Evolutionary conservation across 352 stramenopile species (phyloP).

Genomic region (Pythium phragmitis): DNA sequence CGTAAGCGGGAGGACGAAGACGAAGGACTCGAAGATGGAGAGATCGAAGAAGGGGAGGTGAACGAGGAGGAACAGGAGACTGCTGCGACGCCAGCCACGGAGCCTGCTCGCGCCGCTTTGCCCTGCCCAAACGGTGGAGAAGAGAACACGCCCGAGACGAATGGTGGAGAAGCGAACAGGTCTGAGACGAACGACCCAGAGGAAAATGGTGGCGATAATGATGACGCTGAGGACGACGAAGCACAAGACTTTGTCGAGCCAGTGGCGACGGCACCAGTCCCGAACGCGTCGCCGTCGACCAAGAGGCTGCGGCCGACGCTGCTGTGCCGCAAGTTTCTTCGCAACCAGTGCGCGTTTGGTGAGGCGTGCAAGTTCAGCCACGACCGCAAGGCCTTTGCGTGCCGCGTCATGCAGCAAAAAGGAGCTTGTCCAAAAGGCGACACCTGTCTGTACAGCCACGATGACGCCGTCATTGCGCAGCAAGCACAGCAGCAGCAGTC

Average conservation of each 20-base stretch:
- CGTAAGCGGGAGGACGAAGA: conserved; percentile 47
- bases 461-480: conserved; percentile 33
- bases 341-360: conserved; percentile 59
- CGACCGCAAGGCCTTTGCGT: conserved; percentile 56
- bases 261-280: background rate
- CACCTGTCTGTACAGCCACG: conserved; percentile 63
- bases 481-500: conserved; percentile 32
- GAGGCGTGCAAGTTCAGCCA: conserved; percentile 73
- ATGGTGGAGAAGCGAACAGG: background rate
- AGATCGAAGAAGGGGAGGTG: conserved; percentile 41
- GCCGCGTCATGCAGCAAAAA: conserved; percentile 54
- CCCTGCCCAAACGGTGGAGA: background rate
- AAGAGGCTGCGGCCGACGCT: conserved; percentile 49
- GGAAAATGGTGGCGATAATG: conserved; percentile 18
- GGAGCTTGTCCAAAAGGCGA: conserved; percentile 55
- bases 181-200: background rate
- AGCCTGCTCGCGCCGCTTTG: too few relatives aligned
- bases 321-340: conserved; percentile 69
- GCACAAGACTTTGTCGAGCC: conserved; percentile 24
- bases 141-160: background rate
- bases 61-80: background rate
- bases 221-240: conserved; percentile 29
- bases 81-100: background rate
- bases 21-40: conserved; percentile 52
- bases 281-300: conserved; percentile 29